Evolutionary conservation across 768 basidiomycete genomes (phyloP), one percentile per base, ranked within the genome.

Genomic region (Serendipita sp.): DNA sequence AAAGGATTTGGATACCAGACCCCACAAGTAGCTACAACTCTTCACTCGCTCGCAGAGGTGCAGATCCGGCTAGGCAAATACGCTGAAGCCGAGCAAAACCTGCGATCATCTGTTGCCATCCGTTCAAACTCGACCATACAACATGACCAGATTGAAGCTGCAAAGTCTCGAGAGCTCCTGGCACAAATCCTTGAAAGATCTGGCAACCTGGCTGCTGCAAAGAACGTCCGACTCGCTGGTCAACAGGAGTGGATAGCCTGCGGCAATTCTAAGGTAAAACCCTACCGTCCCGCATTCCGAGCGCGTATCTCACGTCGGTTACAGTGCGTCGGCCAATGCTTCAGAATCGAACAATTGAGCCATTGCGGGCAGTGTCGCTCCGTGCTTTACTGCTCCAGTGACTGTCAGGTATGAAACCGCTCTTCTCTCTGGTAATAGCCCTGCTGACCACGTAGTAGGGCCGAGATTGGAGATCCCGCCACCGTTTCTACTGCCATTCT

Each of bases 91-190:
- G 75, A 77, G 67, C 70, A 69, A 2, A 71, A 76, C 63, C 68
- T 77, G 11, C 68, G 67, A 31, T 70, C 73, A 64, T 75, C 74
- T 4, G 37, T 74, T 27, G 40, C 62, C 2, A 68, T 76, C 15
- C 69, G 75, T 63, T 68, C 66, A 18, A 66, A 44, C 43, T 60
- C 55, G 10, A 3, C 5, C 31, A 34, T 16, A 6, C 70, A 71
- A 2, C 64, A 69, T 18, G 63, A 68, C 13, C 33, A 15, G 15
- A 70, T 73, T 31, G 76, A 77, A 65, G 72, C 71, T 2, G 75
- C 75, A 3, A 73, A 72, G 3, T 72, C 75, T 44, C 67, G 74
- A 16, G 76, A 78, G 65, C 76, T 75, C 63, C 69, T 76, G 13
- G 77, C 71, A 0, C 67, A 71, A 53, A 67, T 76, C 15, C 71